A percentile compares a stretch with the other conserved stretches of the same genome.
Evolutionary conservation across 352 stramenopile genomes (phyloP).

Genomic region (Phytopythium boreale): DNA sequence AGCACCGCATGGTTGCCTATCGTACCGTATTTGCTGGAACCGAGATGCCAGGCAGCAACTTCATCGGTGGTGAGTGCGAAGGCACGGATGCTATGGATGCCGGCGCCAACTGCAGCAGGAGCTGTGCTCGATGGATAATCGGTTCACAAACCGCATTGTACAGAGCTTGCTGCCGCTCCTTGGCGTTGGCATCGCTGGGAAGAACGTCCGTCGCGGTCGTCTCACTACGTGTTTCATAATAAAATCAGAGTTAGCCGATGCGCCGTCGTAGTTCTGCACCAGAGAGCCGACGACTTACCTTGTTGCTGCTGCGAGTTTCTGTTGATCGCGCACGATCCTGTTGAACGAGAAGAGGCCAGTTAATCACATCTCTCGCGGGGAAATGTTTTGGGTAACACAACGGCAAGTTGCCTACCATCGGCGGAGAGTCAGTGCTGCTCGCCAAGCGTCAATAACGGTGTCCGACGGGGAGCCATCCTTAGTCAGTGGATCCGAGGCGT

Average conservation of each 20-base stretch:
- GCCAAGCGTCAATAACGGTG: slow-evolving; percentile 67
- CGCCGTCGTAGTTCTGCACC: neutral
- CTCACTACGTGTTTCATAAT: slow-evolving; percentile 21
- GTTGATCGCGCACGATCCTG: slow-evolving; percentile 87
- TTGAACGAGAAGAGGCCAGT: neutral
- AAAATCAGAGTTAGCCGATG: neutral
- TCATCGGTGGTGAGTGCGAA: slow-evolving; percentile 40
- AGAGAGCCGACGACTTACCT: slow-evolving; percentile 24
- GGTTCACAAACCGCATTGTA: slow-evolving; percentile 83
- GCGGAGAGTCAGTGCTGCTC: slow-evolving; percentile 71
- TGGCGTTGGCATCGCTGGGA: slow-evolving; percentile 40
- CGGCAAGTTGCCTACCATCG: slow-evolving; percentile 50
- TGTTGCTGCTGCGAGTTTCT: slow-evolving; percentile 67
- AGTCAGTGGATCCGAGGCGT: slow-evolving; percentile 60
- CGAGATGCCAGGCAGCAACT: slow-evolving; percentile 74
- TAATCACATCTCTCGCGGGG: neutral
- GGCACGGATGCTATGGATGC: slow-evolving; percentile 31
- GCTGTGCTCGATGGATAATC: slow-evolving; percentile 60
- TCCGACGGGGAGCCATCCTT: slow-evolving; percentile 62
- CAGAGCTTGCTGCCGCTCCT: slow-evolving; percentile 64
- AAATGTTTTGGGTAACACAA: neutral
- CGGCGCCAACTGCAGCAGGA: slow-evolving; percentile 60
- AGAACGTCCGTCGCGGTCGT: slow-evolving; percentile 22
- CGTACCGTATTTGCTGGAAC: slow-evolving; percentile 49
- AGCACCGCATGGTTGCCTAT: neutral